These are phyloP conservation scores for Physcomitrium patens DNA, from an alignment of 225 moss, liverwort and hornwort genomes.

Conservation along the genomic window DNA sequence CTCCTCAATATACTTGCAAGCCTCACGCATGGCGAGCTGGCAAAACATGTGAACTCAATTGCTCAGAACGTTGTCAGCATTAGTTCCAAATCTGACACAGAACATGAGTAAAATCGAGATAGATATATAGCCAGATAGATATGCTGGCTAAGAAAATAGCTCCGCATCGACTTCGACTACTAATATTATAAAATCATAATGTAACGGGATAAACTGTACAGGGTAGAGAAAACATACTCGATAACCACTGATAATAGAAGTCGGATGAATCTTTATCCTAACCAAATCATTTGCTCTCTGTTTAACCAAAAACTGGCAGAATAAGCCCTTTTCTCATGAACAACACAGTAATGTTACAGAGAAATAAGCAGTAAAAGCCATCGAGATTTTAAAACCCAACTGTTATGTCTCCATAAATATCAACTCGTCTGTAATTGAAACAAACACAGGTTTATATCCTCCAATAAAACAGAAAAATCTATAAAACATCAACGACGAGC, in stretches of 20 bases:
- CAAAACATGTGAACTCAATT: conserved; percentile 8
- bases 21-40: conserved; percentile 94
- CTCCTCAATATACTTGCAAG: conserved; percentile 86
- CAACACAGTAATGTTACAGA: conserved; percentile 2
- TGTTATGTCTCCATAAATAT: no score
- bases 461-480: no score
- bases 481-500: background rate
- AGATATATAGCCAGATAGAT: background rate
- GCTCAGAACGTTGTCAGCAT: conserved; percentile 19
- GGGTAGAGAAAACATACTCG: conserved; percentile 55
- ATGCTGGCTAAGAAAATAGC: background rate
- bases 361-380: background rate
- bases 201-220: background rate
- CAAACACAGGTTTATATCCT: no score
- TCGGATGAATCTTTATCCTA: conserved; percentile 93
- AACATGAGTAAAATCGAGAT: background rate
- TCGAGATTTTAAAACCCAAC: background rate
- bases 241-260: conserved; percentile 91
- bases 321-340: conserved; percentile 12
- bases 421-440: no score
- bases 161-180: background rate
- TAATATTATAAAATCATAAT: background rate
- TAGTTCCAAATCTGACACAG: background rate
- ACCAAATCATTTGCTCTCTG: conserved; percentile 96
- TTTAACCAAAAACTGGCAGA: background rate